These are phyloP conservation scores for Nephelium lappaceum DNA, from an alignment of 345 rosid species.

Conservation along the genomic window DNA sequence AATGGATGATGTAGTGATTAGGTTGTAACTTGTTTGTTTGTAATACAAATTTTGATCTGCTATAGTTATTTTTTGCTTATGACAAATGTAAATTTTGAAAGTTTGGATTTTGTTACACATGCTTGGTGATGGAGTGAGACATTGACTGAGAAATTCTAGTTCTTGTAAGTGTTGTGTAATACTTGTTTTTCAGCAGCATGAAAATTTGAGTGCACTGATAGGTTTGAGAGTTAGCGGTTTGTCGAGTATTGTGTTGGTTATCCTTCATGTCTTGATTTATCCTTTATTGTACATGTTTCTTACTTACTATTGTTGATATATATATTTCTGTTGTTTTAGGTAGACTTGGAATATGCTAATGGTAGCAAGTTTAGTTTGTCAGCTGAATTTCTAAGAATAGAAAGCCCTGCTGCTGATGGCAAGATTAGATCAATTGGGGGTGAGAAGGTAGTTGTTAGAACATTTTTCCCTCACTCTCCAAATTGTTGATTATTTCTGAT, in stretches of 20 bases:
- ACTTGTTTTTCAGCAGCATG: not conserved
- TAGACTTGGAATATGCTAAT: slow-evolving; percentile 75
- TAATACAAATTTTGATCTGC: not conserved
- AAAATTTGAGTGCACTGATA: not conserved
- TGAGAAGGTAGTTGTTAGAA: slow-evolving; percentile 60
- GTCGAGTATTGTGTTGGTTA: not conserved
- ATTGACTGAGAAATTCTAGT: not conserved
- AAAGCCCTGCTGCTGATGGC: slow-evolving; percentile 92
- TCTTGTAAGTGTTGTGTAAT: not conserved
- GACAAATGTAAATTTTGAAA: not conserved
- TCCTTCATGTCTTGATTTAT: not conserved
- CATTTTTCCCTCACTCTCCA: not conserved
- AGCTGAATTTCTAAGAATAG: slow-evolving; percentile 73
- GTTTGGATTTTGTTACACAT: not conserved
- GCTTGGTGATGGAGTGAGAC: not conserved
- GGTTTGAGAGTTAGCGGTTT: not conserved
- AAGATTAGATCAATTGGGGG: slow-evolving; percentile 81
- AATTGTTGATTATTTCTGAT: not conserved
- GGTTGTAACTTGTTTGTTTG: not conserved
- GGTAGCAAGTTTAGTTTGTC: slow-evolving; percentile 63
- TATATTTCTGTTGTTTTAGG: slow-evolving; percentile 44
- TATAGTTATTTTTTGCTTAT: not conserved
- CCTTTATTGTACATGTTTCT: not conserved
- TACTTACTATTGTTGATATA: not conserved
- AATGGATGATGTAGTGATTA: not conserved